Base-by-base conservation (phyloP, 164 flowering plant genomes). In the Vitis cinerea region DNA sequence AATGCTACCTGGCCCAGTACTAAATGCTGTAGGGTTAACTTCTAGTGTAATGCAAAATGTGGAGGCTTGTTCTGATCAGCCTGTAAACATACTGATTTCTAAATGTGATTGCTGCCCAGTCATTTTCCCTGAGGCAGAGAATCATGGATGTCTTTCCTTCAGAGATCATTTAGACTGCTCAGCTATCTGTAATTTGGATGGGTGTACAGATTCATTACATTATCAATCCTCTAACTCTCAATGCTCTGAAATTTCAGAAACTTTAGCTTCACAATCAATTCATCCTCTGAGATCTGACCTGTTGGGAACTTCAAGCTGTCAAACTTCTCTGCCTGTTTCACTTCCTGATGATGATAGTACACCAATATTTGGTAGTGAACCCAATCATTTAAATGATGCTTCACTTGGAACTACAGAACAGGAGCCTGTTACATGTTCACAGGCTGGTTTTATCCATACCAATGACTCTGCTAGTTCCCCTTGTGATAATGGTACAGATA, bases 81-180 rank as follows among this genome's bases (percentile, higher is more conserved):
- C 71, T 54, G 79, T 78, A 55, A 78, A 74, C 5, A 16, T 75
- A 58, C 72, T 79, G 70, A 78, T 71, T 44, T 62, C 86, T 64
- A 83, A 83, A 73, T 76, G 63, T 65, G 79, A 74, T 70, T 74
- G 61, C 76, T 75, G 81, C 75, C 59, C 67, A 55, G 67, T 78
- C 61, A 56, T 75, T 11, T 72, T 77, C 49, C 67, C 85, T 61
- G 87, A 85, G 59, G 65, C 73, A 29, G 75, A 69, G 49, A 74
- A 31, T 57, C 69, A 65, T 59, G 81, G 72, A 56, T 58, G 66
- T 70, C 73, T 79, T 69, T 60, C 84, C 59, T 44, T 72, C 47
- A 80, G 50, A 70, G 67, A 60, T 74, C n/a, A 67, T 17, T 50
- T 51, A 10, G 74, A 77, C 55, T 78, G 78, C 52, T 64, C 78